Evolutionary conservation across 2,329 filamentous ascomycete species (phyloP).

Genomic region (Colletotrichum plurivorum): DNA sequence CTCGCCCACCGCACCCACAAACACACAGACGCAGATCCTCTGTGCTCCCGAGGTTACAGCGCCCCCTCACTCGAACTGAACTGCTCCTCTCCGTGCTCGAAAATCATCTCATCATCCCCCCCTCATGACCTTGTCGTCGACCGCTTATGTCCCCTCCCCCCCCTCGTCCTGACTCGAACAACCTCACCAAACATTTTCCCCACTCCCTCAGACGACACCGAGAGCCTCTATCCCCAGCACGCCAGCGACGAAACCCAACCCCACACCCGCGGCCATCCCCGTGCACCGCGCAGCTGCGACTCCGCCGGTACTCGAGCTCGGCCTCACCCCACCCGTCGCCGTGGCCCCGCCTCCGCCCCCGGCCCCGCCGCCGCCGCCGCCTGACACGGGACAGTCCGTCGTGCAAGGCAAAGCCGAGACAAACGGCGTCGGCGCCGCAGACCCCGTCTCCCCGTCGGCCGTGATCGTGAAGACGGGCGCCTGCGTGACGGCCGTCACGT

Average conservation of each 20-base stretch:
- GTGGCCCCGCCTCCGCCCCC: constrained; percentile 9
- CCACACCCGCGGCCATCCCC: constrained; percentile 22
- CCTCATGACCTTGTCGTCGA: not conserved
- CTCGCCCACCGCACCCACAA: not conserved
- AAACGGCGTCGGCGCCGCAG: constrained; percentile 56
- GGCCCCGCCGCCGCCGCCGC: constrained; percentile 6
- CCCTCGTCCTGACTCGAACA: not conserved
- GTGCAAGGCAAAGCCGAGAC: constrained; percentile 60
- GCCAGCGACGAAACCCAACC: constrained; percentile 31
- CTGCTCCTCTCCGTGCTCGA: not conserved
- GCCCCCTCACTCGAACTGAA: no score
- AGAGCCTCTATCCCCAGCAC: constrained; percentile 26
- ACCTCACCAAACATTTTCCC: no score
- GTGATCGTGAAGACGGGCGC: constrained; percentile 47
- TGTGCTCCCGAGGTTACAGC: not conserved
- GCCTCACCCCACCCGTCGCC: constrained; percentile 25
- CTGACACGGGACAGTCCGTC: constrained; percentile 52
- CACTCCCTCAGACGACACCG: constrained; percentile 8
- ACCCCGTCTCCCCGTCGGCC: constrained; percentile 36
- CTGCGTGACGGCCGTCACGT: constrained; percentile 51
- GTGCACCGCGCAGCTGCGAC: constrained; percentile 32
- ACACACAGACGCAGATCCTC: not conserved
- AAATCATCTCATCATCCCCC: constrained; percentile 17
- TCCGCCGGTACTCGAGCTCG: constrained; percentile 32
- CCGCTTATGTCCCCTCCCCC: no score